phyloP scores from a whole-genome alignment of 1,139 yeast species.

The Protomyces gravidus region DNA sequence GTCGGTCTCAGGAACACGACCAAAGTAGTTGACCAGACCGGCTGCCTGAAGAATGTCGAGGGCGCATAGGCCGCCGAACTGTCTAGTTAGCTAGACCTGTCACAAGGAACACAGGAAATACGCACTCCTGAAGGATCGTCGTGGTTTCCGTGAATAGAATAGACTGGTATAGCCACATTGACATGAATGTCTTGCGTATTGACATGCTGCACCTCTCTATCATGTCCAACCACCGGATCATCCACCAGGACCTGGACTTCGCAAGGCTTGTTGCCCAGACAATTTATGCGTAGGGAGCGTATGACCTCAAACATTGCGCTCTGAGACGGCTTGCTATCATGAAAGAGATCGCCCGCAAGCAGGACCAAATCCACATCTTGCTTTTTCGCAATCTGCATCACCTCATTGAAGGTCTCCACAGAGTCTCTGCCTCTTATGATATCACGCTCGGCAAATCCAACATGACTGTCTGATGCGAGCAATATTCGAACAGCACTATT shows the following conservation, averaged over 20 bases:
- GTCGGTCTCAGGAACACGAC: slow-evolving; percentile 73
- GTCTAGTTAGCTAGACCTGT: slow-evolving; percentile 30
- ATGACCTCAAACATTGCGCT: slow-evolving; percentile 82
- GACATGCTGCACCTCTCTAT: slow-evolving; percentile 56
- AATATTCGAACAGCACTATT: slow-evolving; percentile 73
- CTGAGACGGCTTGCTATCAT: slow-evolving; percentile 80
- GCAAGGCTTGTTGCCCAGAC: slow-evolving; percentile 85
- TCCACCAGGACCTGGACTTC: slow-evolving; percentile 80
- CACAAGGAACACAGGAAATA: slow-evolving; percentile 20
- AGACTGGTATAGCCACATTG: slow-evolving; percentile 85
- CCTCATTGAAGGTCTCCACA: slow-evolving; percentile 80
- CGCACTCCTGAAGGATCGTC: slow-evolving; percentile 86
- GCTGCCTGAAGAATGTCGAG: slow-evolving; percentile 76
- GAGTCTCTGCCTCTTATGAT: slow-evolving; percentile 89
- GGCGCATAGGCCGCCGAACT: slow-evolving; percentile 69
- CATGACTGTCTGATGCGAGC: slow-evolving; percentile 92
- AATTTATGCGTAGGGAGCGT: slow-evolving; percentile 61
- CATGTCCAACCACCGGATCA: slow-evolving; percentile 58
- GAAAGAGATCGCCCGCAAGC: slow-evolving; percentile 92
- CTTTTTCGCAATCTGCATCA: slow-evolving; percentile 59
- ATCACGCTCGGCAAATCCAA: slow-evolving; percentile 85
- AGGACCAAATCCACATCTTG: slow-evolving; percentile 68
- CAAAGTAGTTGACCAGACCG: slow-evolving; percentile 86
- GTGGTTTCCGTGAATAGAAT: slow-evolving; percentile 93
- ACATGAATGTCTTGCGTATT: slow-evolving; percentile 88